Conservation (phyloP, 2,329 filamentous ascomycete genomes). For the Beauveria scarabaeidicola region DNA sequence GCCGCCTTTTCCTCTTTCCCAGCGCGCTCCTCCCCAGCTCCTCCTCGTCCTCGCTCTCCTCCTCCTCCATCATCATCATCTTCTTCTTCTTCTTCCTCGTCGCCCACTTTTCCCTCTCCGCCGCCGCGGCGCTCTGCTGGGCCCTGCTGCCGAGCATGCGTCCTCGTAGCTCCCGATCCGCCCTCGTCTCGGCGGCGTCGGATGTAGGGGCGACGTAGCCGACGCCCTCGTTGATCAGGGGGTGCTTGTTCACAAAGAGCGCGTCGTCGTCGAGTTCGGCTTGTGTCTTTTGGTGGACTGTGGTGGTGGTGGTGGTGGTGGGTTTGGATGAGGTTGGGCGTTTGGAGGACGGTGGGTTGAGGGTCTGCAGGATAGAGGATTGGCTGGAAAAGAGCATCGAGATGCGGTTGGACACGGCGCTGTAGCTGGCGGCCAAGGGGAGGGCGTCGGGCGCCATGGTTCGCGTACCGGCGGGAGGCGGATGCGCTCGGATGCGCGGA, state of each 20-base stretch:
- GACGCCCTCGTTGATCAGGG: conserved; percentile 30
- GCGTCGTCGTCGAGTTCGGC: conserved; percentile 20
- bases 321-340: neutral
- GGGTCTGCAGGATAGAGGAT: conserved; percentile 24
- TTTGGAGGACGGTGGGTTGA: conserved; percentile 13
- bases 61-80: neutral
- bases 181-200: conserved; percentile 16
- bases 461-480: neutral
- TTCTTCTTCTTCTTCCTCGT: conserved; percentile 11
- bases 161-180: conserved; percentile 25
- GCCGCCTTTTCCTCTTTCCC: conserved; percentile 29
- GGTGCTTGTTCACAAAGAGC: conserved; percentile 14
- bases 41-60: conserved; percentile 26
- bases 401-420: conserved; percentile 33
- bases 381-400: conserved; percentile 30
- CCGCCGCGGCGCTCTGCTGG: conserved; percentile 8
- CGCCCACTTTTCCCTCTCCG: conserved; percentile 15
- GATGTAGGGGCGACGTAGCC: conserved; percentile 25
- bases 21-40: conserved; percentile 28
- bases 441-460: conserved; percentile 17
- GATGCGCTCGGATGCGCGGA: neutral
- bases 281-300: conserved; percentile 6
- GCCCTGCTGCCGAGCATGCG: conserved; percentile 22
- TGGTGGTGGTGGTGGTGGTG: conserved; percentile 1
- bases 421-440: conserved; percentile 30